Evolutionary conservation across 2,329 filamentous ascomycete species (phyloP).

Genomic region (Alternaria sp.): DNA sequence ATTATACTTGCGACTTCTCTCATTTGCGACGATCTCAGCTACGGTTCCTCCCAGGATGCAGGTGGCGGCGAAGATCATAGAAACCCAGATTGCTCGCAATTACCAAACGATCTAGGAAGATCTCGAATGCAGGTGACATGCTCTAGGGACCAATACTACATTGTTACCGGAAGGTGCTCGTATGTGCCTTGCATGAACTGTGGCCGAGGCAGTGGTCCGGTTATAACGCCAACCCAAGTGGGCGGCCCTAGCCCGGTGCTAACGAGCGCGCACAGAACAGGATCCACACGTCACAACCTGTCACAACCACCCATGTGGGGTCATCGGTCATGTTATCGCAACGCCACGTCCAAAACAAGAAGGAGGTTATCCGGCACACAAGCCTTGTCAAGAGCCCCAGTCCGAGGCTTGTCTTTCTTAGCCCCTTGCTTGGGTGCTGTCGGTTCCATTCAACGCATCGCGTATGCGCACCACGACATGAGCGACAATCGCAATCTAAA

Average conservation of each 20-base stretch:
- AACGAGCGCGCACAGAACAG: neutral
- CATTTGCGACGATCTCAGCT: neutral
- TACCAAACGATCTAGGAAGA: neutral
- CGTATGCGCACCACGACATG: neutral
- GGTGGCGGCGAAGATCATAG: neutral
- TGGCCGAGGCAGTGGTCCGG: conserved; percentile 2
- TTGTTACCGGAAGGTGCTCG: conserved; percentile 3
- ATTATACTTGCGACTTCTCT: neutral
- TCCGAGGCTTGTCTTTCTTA: conserved; percentile 16
- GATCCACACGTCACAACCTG: conserved; percentile 1
- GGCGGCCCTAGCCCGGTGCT: conserved; percentile 1
- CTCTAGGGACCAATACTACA: neutral
- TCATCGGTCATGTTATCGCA: conserved; percentile 10
- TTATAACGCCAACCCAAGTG: conserved; percentile 1
- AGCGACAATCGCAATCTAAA: neutral
- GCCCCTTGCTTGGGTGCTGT: conserved; percentile 6
- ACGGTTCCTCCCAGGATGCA: neutral
- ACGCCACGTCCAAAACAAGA: conserved; percentile 9
- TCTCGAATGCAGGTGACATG: neutral
- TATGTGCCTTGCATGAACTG: conserved; percentile 2
- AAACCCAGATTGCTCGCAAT: neutral
- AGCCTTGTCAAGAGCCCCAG: conserved; percentile 16
- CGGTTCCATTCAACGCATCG: neutral
- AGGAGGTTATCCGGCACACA: conserved; percentile 16
- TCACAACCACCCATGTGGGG: neutral